phyloP scores from a whole-genome alignment of 2,329 filamentous ascomycete genomes.

The Ascomycota sp. region DNA sequence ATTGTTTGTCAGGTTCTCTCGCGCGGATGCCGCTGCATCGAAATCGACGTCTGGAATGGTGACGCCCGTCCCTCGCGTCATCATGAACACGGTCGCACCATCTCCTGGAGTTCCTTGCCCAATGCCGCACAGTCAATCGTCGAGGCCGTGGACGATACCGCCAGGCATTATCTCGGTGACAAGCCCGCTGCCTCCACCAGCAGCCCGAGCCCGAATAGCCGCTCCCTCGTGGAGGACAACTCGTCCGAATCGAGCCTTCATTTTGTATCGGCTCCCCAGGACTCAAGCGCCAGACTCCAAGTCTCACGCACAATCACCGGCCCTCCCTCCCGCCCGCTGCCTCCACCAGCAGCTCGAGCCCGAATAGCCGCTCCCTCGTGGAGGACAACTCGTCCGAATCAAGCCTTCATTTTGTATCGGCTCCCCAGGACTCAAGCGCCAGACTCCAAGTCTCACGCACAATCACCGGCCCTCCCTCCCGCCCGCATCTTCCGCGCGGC shows the following conservation, averaged over 20 bases:
- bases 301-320: constrained; percentile 7
- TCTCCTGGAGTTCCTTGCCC: constrained; percentile 25
- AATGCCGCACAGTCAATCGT: constrained; percentile 21
- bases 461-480: constrained; percentile 5
- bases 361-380: constrained; percentile 11
- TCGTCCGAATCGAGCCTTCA: constrained; percentile 13
- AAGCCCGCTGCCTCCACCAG: constrained; percentile 3
- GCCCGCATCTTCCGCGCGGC: constrained; percentile 15
- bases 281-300: constrained; percentile 15
- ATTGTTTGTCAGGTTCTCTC: constrained; percentile 37
- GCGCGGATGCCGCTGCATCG: constrained; percentile 70
- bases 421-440: constrained; percentile 14
- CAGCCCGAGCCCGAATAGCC: constrained; percentile 18
- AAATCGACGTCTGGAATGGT: constrained; percentile 90
- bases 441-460: constrained; percentile 11
- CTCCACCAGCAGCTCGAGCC: constrained; percentile 20
- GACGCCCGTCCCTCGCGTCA: constrained; percentile 21
- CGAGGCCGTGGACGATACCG: constrained; percentile 13
- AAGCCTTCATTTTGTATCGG: constrained; percentile 9
- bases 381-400: constrained; percentile 12
- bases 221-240: constrained; percentile 9
- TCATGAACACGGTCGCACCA: constrained; percentile 22
- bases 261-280: constrained; percentile 9
- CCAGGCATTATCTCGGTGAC: constrained; percentile 10
- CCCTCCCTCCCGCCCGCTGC: constrained; percentile 4